Base-by-base conservation (phyloP, 139 green algal species). In the Nannochloris sp. region DNA sequence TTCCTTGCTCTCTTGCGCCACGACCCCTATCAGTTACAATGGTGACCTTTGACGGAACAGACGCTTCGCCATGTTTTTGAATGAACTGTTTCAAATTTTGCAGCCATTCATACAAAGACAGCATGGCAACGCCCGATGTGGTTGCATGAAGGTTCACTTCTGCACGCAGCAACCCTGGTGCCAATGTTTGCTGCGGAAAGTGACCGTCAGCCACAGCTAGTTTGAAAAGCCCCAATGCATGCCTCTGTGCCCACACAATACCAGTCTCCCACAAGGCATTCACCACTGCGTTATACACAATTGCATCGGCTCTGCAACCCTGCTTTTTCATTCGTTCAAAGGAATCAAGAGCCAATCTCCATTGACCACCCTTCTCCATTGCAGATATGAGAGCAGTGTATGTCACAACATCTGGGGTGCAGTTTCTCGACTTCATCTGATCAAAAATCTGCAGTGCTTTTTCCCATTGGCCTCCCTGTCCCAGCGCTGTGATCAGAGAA, bases 251-350 rank as follows among this genome's bases (percentile, higher is more conserved):
- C 79, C 79, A 86, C 20, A 85, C 77, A 26, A 90, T 76, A 12
- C 86, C 86, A 29, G 86, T 92, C 72, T 92, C 79, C 83, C 83
- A 93, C 43, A 93, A 67, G 25, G 80, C 74, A 56, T 93, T 85
- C 33, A 92, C 84, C 45, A 93, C 84, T 4, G 86, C 83, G 61
- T 95, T 91, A 75, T 86, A 95, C 37, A 95, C 80, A 29, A 95
- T 92, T 5, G 78, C 69, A 71, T 95, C 87, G 3, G 65, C 65
- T 6, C 30, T 25, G 49, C 57, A 66, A 3, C 63, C 69, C 55
- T 72, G 53, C 5, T 46, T 66, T 26, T 16, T 55, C 57, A 82
- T 72, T 50, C 63, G 48, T 25, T 76, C 63, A 31, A 66, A 76
- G 3, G 70, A 65, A 31, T 50, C 43, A 13, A 77, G 59, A 6